Evolutionary conservation across 169 alveolate species (phyloP), one percentile per base, ranked within the genome.

Genomic region (Eimeria tenella): DNA sequence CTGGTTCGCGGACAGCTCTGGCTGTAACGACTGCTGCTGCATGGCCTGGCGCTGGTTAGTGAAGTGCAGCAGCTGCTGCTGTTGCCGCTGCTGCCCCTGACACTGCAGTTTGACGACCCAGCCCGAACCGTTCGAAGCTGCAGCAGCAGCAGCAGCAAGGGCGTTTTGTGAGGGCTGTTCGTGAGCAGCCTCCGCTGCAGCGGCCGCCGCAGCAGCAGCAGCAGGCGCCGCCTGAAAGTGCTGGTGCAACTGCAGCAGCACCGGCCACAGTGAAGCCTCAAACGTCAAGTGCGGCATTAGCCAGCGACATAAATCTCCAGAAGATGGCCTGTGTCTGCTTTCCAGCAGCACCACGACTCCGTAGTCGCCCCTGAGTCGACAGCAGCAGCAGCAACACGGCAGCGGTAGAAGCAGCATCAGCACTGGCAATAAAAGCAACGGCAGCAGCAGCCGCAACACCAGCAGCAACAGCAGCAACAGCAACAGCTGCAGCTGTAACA

Each of bases 331-430:
- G 25, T 87, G 93, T 9, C 93, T 55, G 49, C 82, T 65, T 25
- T 87, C 93, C n/a, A 87, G 60, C 62, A 87, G 74, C 23, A 87
- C 55, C 52, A 87, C 93, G 1, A 87, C 93, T 25, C 93, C 93
- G 73, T 87, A 87, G 86, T 87, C 93, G 13, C 65, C 56, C 60
- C 93, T 87, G 86, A 55, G 23, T 7, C 1, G 49, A 31, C 62
- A 42, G 52, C 88, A 73, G 58, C 62, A 77, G 49, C 70, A 77
- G 68, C 87, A 53, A 42, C 87, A 77, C 42, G 49, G 52, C 52
- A 77, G 70, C 52, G 17, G 65, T 21, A 77, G 87, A 5, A 77
- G 87, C 15, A 77, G 49, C 9, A 50, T 10, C 68, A 77, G 49
- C 53, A 77, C 19, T 25, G 49, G 31, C 70, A 68, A 11, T 3